phyloP scores from a whole-genome alignment of 1,284 basidiomycete genomes.

The Salmacisia buchloeana region DNA sequence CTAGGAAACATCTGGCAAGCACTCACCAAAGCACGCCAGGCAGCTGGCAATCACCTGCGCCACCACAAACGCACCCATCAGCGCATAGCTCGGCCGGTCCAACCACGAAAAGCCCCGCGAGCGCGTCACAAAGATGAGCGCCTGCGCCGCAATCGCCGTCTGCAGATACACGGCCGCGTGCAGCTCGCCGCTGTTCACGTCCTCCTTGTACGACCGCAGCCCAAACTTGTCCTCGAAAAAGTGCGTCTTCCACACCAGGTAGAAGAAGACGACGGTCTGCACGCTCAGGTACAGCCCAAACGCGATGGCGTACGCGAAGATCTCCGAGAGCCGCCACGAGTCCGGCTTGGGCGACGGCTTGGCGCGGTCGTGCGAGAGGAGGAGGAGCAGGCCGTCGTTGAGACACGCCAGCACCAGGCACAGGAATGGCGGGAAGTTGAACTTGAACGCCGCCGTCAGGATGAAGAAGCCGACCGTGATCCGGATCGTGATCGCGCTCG shows the following conservation, averaged over 20 bases:
- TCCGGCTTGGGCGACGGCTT: slow-evolving; percentile 79
- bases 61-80: slow-evolving; percentile 81
- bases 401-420: slow-evolving; percentile 92
- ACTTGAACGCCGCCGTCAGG: slow-evolving; percentile 89
- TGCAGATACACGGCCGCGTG: slow-evolving; percentile 75
- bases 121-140: slow-evolving; percentile 92
- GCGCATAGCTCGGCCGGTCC: slow-evolving; percentile 86
- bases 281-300: slow-evolving; percentile 88
- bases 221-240: slow-evolving; percentile 87
- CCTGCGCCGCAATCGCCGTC: slow-evolving; percentile 96
- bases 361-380: slow-evolving; percentile 91
- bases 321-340: slow-evolving; percentile 92
- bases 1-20: too few relatives aligned
- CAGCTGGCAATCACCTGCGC: slow-evolving; percentile 91
- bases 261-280: slow-evolving; percentile 67
- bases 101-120: slow-evolving; percentile 96
- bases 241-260: slow-evolving; percentile 75
- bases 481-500: slow-evolving; percentile 91
- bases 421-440: slow-evolving; percentile 99
- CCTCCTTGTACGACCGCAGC: slow-evolving; percentile 56
- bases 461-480: slow-evolving; percentile 96
- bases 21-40: slow-evolving; percentile 85
- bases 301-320: slow-evolving; percentile 88
- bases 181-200: slow-evolving; percentile 53
- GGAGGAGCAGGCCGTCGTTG: slow-evolving; percentile 98